phyloP scores from a whole-genome alignment of 495 filamentous ascomycete species.

The Talaromyces ruber region DNA sequence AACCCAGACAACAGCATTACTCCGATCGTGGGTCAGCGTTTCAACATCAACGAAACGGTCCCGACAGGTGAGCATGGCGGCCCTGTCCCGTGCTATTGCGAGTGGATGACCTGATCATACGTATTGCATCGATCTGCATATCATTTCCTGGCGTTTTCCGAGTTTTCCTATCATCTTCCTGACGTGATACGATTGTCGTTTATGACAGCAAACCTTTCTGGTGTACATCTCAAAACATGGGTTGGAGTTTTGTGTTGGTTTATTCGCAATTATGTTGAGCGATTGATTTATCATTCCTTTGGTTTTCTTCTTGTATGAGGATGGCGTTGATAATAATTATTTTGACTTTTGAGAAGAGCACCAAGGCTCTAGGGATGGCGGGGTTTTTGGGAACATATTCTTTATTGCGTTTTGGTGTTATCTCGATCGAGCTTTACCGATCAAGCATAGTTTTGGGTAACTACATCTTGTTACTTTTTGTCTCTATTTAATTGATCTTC shows the following conservation, averaged over 20 bases:
- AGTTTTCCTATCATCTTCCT: background rate
- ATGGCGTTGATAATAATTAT: background rate
- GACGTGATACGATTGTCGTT: background rate
- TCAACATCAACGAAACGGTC: background rate
- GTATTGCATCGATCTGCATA: background rate
- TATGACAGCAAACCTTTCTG: background rate
- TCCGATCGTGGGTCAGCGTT: background rate
- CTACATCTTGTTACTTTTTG: background rate
- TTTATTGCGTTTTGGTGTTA: background rate
- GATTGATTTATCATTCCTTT: background rate
- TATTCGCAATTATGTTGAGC: background rate
- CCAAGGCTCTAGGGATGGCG: background rate
- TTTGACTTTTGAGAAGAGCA: background rate
- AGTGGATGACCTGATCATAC: slow-evolving; percentile 24
- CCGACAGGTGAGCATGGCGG: background rate
- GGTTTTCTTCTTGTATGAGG: background rate
- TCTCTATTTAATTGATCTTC: background rate
- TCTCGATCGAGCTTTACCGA: background rate
- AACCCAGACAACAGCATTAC: slow-evolving; percentile 36
- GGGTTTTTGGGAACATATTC: background rate
- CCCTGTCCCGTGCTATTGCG: slow-evolving; percentile 32
- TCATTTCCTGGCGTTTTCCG: background rate
- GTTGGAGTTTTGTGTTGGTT: background rate
- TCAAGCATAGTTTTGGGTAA: background rate
- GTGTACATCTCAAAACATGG: background rate